Evolutionary conservation across 2,329 filamentous ascomycete genomes (phyloP).

Genomic region (Sporothrix protearum): DNA sequence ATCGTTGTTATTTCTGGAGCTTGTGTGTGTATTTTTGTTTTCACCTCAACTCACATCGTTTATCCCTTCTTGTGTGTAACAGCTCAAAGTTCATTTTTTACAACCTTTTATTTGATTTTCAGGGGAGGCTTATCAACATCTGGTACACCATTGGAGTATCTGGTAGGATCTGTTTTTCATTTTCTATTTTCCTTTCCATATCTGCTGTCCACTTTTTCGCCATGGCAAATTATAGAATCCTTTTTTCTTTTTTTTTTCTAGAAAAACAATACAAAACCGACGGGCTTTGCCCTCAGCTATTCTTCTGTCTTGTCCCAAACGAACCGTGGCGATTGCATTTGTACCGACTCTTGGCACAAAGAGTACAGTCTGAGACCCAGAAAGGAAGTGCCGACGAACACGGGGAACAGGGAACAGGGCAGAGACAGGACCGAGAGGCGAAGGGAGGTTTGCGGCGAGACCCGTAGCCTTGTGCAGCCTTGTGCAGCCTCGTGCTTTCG

Average conservation of each 20-base stretch:
- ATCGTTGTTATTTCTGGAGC: background rate
- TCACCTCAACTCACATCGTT: too few relatives aligned
- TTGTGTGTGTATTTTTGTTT: background rate
- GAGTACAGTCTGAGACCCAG: too few relatives aligned
- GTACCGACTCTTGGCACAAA: background rate
- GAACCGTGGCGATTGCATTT: background rate
- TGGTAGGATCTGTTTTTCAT: background rate
- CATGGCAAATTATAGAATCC: background rate
- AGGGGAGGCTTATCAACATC: background rate
- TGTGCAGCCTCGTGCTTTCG: too few relatives aligned
- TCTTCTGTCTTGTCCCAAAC: background rate
- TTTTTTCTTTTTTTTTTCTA: background rate
- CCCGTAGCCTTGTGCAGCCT: too few relatives aligned
- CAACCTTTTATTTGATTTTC: background rate
- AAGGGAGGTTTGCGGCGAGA: background rate
- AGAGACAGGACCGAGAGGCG: background rate
- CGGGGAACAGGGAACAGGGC: background rate
- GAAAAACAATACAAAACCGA: slow-evolving; percentile 16
- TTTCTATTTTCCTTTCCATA: background rate
- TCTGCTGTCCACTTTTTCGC: background rate
- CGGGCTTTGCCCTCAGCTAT: background rate
- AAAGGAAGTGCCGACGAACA: background rate
- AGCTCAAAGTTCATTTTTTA: background rate
- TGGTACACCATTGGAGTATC: slow-evolving; percentile 9
- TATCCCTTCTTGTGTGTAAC: background rate